phyloP scores from a whole-genome alignment of 352 stramenopile genomes.

The Phytopythium aichiense region DNA sequence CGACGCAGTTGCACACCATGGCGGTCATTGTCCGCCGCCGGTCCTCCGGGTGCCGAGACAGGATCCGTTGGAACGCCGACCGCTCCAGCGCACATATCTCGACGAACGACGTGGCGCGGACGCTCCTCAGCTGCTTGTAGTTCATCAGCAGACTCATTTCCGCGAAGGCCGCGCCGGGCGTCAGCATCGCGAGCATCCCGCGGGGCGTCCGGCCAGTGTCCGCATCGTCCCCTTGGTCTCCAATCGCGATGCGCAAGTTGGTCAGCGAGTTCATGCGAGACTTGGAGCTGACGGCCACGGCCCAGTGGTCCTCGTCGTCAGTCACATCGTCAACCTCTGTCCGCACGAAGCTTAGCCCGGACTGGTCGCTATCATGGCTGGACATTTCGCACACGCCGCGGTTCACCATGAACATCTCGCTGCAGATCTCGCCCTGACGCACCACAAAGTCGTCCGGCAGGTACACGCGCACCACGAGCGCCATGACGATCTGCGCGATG shows the following conservation, averaged over 20 bases:
- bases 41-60: constrained; percentile 8
- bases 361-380: too few species aligned
- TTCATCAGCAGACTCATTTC: constrained; percentile 33
- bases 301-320: too few species aligned
- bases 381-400: constrained; percentile 3
- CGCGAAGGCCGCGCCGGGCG: constrained; percentile 19
- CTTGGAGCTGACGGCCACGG: too few species aligned
- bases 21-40: constrained; percentile 7
- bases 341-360: too few species aligned
- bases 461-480: constrained; percentile 30
- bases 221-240: not conserved
- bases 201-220: not conserved
- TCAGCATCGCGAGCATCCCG: not conserved
- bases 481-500: constrained; percentile 29
- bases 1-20: constrained; percentile 12
- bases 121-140: constrained; percentile 16
- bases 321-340: too few species aligned
- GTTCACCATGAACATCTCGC: constrained; percentile 47
- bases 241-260: not conserved
- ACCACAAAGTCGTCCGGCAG: constrained; percentile 51
- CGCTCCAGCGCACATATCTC: constrained; percentile 14
- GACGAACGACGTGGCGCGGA: constrained; percentile 18
- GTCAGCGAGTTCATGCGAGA: not conserved
- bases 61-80: constrained; percentile 1
- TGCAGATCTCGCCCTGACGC: constrained; percentile 22